phyloP scores from a whole-genome alignment of 352 stramenopile species.

The Globisporangium uncinulatum region DNA sequence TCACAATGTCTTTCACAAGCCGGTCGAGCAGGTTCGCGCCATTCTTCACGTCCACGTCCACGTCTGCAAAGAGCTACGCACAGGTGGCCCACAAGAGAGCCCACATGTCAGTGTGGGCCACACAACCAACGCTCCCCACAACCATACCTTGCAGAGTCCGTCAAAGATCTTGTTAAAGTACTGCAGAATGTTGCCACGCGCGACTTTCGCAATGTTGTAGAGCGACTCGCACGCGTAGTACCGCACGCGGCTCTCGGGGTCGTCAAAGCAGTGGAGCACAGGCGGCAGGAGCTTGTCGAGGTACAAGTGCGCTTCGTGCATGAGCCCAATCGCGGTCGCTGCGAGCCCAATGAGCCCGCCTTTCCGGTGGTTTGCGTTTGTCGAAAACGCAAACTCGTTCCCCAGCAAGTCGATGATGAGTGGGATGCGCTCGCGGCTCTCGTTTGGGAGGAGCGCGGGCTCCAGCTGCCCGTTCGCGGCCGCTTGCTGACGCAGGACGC shows the following conservation, averaged over 20 bases:
- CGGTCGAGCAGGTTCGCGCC: slow-evolving; percentile 85
- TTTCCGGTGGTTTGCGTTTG: slow-evolving; percentile 98
- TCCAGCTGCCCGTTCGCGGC: slow-evolving; percentile 14
- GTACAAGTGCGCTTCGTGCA: slow-evolving; percentile 88
- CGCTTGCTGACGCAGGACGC: slow-evolving; percentile 38
- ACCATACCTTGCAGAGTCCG: slow-evolving; percentile 71
- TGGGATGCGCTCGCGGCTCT: slow-evolving; percentile 78
- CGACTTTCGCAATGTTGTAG: slow-evolving; percentile 99
- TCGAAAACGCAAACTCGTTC: slow-evolving; percentile 97
- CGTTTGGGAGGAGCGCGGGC: slow-evolving; percentile 27
- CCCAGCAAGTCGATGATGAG: slow-evolving; percentile 95
- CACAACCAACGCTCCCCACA: too few species aligned
- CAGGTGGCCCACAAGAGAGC: background rate
- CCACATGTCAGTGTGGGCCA: too few species aligned
- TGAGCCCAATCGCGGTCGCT: slow-evolving; percentile 96
- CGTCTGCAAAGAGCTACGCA: slow-evolving; percentile 97
- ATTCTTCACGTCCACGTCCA: slow-evolving; percentile 99
- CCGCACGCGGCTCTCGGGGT: slow-evolving; percentile 95
- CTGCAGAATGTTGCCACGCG: slow-evolving; percentile 90
- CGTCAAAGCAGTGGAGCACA: slow-evolving; percentile 99
- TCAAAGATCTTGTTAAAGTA: slow-evolving; percentile 99
- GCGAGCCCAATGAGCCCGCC: slow-evolving; percentile 98
- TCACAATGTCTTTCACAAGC: slow-evolving; percentile 99
- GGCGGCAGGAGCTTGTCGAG: slow-evolving; percentile 94
- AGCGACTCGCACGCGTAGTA: slow-evolving; percentile 99